phyloP scores from a whole-genome alignment of 805 yeast species.

The Danielia oregonensis region DNA sequence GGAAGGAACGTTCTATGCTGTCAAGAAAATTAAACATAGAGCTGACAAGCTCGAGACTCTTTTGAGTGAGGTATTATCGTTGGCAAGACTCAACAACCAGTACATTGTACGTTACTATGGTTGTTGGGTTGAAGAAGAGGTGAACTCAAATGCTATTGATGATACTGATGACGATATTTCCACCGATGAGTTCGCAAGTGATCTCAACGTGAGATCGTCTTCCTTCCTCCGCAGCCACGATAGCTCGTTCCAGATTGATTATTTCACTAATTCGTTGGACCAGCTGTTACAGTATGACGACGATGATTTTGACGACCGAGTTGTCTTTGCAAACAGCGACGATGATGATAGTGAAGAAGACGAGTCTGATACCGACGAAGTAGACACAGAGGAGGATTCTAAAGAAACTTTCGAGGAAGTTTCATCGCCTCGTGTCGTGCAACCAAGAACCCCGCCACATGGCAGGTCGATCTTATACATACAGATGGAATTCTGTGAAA shows the following conservation, averaged over 20 bases:
- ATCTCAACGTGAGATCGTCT: constrained; percentile 18
- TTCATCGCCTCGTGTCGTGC: not conserved
- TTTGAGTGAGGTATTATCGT: constrained; percentile 84
- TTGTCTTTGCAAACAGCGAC: constrained; percentile 31
- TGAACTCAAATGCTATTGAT: constrained; percentile 18
- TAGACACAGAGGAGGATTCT: not conserved
- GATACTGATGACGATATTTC: constrained; percentile 11
- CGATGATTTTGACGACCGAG: constrained; percentile 24
- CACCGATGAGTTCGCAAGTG: constrained; percentile 21
- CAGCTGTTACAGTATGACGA: constrained; percentile 51
- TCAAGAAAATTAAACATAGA: constrained; percentile 83
- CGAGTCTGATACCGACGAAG: constrained; percentile 8
- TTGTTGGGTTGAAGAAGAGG: constrained; percentile 90
- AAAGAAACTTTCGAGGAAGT: constrained; percentile 1
- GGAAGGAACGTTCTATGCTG: constrained; percentile 93
- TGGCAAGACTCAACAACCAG: constrained; percentile 90
- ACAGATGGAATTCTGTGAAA: constrained; percentile 99
- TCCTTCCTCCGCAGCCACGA: constrained; percentile 17
- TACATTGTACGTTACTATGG: constrained; percentile 95
- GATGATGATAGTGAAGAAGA: constrained; percentile 11
- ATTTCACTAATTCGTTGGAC: constrained; percentile 59
- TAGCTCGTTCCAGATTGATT: constrained; percentile 49
- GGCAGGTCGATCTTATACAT: constrained; percentile 73
- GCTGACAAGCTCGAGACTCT: constrained; percentile 77
- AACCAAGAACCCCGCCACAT: constrained; percentile 9